Conservation (phyloP, 176 grass and related monocot genomes). For the Phoenix roebelenii region DNA sequence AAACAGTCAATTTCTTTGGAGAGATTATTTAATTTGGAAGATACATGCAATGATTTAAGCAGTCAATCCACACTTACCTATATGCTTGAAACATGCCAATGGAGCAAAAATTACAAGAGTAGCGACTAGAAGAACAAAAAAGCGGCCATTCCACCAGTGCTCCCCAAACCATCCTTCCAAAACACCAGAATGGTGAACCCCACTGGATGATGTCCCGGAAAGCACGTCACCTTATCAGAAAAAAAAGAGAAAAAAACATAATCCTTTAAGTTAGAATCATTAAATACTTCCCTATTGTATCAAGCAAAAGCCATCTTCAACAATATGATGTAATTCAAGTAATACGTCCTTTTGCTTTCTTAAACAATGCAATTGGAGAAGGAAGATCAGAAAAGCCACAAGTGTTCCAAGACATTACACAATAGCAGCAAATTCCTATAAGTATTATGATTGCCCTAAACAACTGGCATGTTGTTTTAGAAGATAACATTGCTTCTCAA, state of each 20-base stretch:
- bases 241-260: background rate
- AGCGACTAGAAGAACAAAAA: constrained; percentile 60
- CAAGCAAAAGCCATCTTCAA: too few species aligned
- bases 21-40: too few species aligned
- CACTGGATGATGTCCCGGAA: constrained; percentile 64
- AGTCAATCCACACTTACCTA: constrained; percentile 35
- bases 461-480: too few species aligned
- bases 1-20: too few species aligned
- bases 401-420: background rate
- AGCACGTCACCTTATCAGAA: constrained; percentile 62
- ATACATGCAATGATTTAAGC: background rate
- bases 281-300: too few species aligned
- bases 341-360: too few species aligned
- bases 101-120: constrained; percentile 61
- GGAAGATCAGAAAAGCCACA: too few species aligned
- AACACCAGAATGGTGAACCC: constrained; percentile 68
- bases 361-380: too few species aligned
- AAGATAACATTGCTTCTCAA: too few species aligned
- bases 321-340: too few species aligned
- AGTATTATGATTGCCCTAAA: background rate
- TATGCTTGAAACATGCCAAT: constrained; percentile 71
- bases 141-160: constrained; percentile 86
- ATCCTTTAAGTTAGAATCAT: constrained; percentile 2
- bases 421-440: background rate
- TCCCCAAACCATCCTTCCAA: constrained; percentile 92